phyloP scores from a whole-genome alignment of 2,329 filamentous ascomycete species.

The Epichloe gansuensis region DNA sequence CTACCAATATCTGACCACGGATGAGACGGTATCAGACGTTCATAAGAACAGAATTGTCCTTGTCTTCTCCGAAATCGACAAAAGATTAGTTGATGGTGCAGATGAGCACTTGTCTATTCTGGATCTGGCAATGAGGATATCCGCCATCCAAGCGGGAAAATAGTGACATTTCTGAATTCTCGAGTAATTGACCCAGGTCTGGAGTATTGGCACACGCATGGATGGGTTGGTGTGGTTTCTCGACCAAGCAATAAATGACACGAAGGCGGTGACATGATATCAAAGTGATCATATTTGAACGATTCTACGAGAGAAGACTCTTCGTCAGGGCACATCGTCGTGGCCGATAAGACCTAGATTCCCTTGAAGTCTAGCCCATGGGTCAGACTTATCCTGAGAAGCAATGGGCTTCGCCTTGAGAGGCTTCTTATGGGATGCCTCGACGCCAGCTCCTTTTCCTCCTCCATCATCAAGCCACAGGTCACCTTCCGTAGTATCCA shows the following conservation, averaged over 20 bases:
- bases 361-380: constrained; percentile 40
- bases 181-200: neutral
- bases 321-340: constrained; percentile 14
- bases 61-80: constrained; percentile 88
- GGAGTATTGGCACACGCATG: constrained; percentile 1
- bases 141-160: constrained; percentile 49
- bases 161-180: constrained; percentile 7
- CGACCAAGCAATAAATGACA: neutral
- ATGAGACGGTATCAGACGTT: constrained; percentile 69
- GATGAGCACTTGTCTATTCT: constrained; percentile 90
- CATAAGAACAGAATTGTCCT: constrained; percentile 86
- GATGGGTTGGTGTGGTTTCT: neutral
- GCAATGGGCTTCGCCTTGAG: constrained; percentile 11
- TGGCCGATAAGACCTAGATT: constrained; percentile 38
- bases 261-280: neutral
- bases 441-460: constrained; percentile 8
- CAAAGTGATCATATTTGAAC: neutral
- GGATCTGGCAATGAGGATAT: constrained; percentile 72
- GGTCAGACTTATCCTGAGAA: constrained; percentile 18
- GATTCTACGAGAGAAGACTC: neutral
- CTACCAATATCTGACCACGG: constrained; percentile 70
- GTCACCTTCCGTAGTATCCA: constrained; percentile 15
- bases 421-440: constrained; percentile 1
- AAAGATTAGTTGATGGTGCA: constrained; percentile 83
- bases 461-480: constrained; percentile 23